phyloP scores from a whole-genome alignment of 1,284 basidiomycete genomes.

The Malassezia sp. region DNA sequence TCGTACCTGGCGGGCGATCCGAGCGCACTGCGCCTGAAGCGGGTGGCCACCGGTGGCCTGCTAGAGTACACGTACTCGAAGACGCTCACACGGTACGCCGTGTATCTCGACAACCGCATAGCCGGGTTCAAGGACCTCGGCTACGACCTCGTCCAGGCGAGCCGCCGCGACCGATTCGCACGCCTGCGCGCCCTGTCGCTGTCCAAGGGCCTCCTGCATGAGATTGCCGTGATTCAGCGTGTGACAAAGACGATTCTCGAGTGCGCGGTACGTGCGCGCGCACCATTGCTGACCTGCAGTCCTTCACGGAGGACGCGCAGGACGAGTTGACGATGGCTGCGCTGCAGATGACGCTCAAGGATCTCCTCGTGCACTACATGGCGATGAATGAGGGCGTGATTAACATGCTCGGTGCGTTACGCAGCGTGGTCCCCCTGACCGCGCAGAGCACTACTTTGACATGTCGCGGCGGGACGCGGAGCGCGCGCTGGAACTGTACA shows the following conservation, averaged over 20 bases:
- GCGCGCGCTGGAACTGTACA: constrained; percentile 76
- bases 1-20: constrained; percentile 57
- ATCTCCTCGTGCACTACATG: constrained; percentile 86
- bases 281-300: constrained; percentile 56
- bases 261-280: constrained; percentile 54
- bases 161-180: constrained; percentile 33
- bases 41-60: constrained; percentile 53
- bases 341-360: constrained; percentile 89
- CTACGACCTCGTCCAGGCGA: constrained; percentile 69
- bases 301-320: constrained; percentile 83
- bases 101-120: constrained; percentile 79
- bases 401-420: constrained; percentile 57
- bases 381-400: constrained; percentile 96
- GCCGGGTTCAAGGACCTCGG: constrained; percentile 79
- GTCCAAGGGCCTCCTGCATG: constrained; percentile 84
- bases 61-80: constrained; percentile 54
- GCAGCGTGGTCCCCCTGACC: too few species aligned
- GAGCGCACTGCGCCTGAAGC: constrained; percentile 66
- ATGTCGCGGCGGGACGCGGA: constrained; percentile 88
- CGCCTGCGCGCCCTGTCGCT: constrained; percentile 83
- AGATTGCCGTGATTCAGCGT: constrained; percentile 78
- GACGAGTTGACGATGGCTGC: constrained; percentile 84
- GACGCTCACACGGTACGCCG: constrained; percentile 74
- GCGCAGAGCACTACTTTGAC: constrained; percentile 93
- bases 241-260: constrained; percentile 77